Evolutionary conservation across 352 stramenopile genomes (phyloP).

Genomic region (Globisporangium iwayamae): DNA sequence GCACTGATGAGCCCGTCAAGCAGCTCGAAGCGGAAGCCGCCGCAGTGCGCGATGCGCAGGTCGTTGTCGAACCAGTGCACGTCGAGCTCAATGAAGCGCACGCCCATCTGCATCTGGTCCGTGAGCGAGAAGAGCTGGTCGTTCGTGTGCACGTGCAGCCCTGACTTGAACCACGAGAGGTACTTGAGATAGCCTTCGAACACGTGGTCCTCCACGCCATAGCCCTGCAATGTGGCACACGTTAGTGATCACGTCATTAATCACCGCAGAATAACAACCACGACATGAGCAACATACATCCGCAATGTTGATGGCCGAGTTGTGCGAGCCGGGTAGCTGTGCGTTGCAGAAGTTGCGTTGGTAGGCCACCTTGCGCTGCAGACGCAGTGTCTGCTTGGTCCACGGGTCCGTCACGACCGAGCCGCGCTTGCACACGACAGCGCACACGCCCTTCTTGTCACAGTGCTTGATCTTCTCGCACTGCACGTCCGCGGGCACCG

Average conservation of each 20-base stretch:
- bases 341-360: conserved; percentile 48
- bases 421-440: conserved; percentile 45
- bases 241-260: neutral
- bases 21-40: conserved; percentile 53
- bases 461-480: conserved; percentile 51
- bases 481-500: conserved; percentile 49
- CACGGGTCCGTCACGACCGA: conserved; percentile 40
- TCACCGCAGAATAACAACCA: neutral
- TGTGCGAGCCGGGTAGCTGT: conserved; percentile 57
- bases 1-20: conserved; percentile 57
- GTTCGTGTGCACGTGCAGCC: conserved; percentile 57
- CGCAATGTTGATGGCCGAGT: conserved; percentile 57
- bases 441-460: conserved; percentile 49
- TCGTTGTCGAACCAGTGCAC: conserved; percentile 70
- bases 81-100: conserved; percentile 66
- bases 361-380: conserved; percentile 49
- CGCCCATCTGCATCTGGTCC: conserved; percentile 61
- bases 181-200: conserved; percentile 60
- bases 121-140: conserved; percentile 67
- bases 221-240: conserved; percentile 31
- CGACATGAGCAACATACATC: conserved; percentile 26
- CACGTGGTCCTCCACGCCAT: conserved; percentile 63
- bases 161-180: conserved; percentile 50
- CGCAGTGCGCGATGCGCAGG: conserved; percentile 64
- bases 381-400: conserved; percentile 27